Percentiles rank a stretch among this genome's conserved stretches.
Conservation (phyloP, 192 early-diverging fungal species). For the Entomortierella chlamydospora region DNA sequence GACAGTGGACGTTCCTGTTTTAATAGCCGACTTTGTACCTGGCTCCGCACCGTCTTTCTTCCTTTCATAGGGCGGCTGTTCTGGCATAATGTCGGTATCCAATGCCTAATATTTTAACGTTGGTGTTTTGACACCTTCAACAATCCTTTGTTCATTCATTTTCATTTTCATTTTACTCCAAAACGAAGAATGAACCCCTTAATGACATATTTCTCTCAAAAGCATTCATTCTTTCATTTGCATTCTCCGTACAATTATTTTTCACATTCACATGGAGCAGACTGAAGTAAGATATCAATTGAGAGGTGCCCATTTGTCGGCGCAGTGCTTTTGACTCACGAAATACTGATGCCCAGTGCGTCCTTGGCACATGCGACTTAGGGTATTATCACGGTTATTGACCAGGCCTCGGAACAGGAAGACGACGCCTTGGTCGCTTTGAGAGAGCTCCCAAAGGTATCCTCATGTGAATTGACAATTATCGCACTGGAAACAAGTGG, state of each 20-base stretch:
- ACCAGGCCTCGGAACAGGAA: slow-evolving; percentile 21
- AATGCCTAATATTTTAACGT: neutral
- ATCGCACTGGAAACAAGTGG: no score
- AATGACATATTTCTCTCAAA: no score
- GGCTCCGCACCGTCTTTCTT: neutral
- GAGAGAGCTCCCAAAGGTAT: slow-evolving; percentile 36
- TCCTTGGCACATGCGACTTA: neutral
- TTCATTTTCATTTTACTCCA: no score
- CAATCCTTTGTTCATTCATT: no score
- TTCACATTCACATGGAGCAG: neutral
- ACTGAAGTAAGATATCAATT: neutral
- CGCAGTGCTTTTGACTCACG: neutral
- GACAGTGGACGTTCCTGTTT: no score
- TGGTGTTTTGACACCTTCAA: neutral
- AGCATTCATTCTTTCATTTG: no score
- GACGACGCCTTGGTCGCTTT: slow-evolving; percentile 35
- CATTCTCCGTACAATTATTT: no score
- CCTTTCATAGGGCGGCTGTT: no score
- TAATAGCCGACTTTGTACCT: neutral
- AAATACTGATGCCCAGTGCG: no score
- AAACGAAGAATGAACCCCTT: no score
- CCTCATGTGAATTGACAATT: no score
- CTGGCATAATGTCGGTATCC: no score
- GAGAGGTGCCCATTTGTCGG: neutral
- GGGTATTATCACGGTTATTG: slow-evolving; percentile 43